Evolutionary conservation across 2,329 filamentous ascomycete genomes (phyloP).

Genomic region (Fusarium miscanthi): DNA sequence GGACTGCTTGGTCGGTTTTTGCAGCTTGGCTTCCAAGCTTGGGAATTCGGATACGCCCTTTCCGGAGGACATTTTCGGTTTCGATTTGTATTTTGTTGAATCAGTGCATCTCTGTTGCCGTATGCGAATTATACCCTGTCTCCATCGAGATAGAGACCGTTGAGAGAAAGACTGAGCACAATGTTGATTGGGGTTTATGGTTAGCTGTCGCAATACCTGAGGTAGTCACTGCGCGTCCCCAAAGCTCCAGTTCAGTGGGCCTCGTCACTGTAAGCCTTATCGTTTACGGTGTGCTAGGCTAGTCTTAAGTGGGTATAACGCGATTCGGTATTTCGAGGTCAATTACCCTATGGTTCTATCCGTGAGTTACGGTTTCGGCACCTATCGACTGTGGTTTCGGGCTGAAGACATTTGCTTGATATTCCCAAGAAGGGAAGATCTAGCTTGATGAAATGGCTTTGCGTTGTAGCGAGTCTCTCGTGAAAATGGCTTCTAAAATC

Average conservation of each 20-base stretch:
- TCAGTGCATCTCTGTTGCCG: conserved; percentile 26
- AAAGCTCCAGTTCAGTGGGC: neutral
- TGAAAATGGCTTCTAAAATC: too few species aligned
- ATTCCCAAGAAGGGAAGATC: too few species aligned
- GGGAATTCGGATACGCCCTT: conserved; percentile 70
- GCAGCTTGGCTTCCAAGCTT: conserved; percentile 79
- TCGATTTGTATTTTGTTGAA: neutral
- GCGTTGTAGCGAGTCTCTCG: too few species aligned
- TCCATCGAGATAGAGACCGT: neutral
- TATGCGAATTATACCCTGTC: neutral
- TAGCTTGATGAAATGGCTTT: too few species aligned
- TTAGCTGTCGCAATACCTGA: conserved; percentile 8
- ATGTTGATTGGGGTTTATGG: conserved; percentile 2
- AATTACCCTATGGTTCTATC: neutral
- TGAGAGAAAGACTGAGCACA: neutral
- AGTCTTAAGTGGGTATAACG: neutral
- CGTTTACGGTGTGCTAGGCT: neutral
- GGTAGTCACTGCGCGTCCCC: neutral
- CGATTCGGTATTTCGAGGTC: neutral
- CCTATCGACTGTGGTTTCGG: neutral
- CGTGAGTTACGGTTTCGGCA: neutral
- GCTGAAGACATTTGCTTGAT: neutral
- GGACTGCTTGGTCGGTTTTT: conserved; percentile 84
- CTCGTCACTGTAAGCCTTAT: neutral
- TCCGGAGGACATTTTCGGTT: conserved; percentile 58